Percentiles rank a stretch among this genome's conserved stretches.
phyloP scores from a whole-genome alignment of 1,284 basidiomycete genomes.

The Exsudoporus floridanus region DNA sequence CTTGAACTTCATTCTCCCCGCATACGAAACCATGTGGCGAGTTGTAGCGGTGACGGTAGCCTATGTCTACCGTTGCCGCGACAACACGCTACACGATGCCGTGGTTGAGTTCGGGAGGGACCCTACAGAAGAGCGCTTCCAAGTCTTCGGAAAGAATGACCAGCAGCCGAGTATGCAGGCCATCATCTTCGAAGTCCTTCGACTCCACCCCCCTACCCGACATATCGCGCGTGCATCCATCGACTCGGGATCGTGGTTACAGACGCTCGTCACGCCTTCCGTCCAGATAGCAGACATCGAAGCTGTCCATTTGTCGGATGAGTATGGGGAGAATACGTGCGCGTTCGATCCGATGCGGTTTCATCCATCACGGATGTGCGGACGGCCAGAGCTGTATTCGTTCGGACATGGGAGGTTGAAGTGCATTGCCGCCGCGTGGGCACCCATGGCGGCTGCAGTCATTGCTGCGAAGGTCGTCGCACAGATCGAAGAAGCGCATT shows the following conservation, averaged over 20 bases:
- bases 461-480: conserved; percentile 44
- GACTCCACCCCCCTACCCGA: conserved; percentile 54
- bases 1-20: conserved; percentile 53
- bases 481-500: conserved; percentile 28
- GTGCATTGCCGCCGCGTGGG: conserved; percentile 52
- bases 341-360: conserved; percentile 47
- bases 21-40: conserved; percentile 62
- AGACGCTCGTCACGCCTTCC: background rate
- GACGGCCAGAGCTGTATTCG: conserved; percentile 32
- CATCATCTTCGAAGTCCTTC: conserved; percentile 50
- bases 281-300: conserved; percentile 45
- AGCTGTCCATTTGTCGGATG: conserved; percentile 37
- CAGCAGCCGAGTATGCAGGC: conserved; percentile 38
- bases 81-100: conserved; percentile 25
- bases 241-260: conserved; percentile 22
- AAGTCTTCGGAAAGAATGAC: conserved; percentile 11
- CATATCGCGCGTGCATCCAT: conserved; percentile 41
- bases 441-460: conserved; percentile 50
- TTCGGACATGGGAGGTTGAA: conserved; percentile 49
- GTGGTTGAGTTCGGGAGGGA: conserved; percentile 37
- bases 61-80: conserved; percentile 23
- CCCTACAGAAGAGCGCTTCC: conserved; percentile 39
- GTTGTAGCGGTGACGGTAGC: conserved; percentile 50
- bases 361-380: conserved; percentile 26
- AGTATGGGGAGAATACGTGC: conserved; percentile 41